Evolutionary conservation across 352 stramenopile genomes (phyloP), one percentile per base, ranked within the genome.

Genomic region (Pythium sukuiense): DNA sequence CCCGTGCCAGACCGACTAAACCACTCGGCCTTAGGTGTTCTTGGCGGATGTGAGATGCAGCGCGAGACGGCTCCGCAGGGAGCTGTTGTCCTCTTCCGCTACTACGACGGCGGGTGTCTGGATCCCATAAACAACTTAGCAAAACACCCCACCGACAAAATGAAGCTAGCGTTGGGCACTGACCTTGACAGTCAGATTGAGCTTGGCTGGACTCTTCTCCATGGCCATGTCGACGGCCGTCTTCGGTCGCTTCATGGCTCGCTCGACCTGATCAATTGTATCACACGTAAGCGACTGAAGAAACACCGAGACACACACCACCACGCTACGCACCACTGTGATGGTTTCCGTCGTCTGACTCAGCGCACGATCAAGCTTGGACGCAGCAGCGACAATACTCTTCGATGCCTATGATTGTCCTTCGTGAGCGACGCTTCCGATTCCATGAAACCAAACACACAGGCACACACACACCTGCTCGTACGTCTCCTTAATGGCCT

Each of bases 191-290:
- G 39, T 49, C 16, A 67, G 24, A 46, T 67, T 67, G 16, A 73
- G 49, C 63, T 90, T 89, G 2, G 83, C 56, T 3, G 83, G 83
- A 69, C 81, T 90, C 65, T 81, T 83, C 54, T 90, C 80, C 82
- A 93, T 90, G 2, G 85, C 85, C 55, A 79, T 59, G 62, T 93
- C 85, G 18, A 93, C 73, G 9, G 77, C 70, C 1, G 79, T 90
- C 74, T 91, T 90, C 16, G 85, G 82, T 7, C 82, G 79, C 63
- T 93, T 93, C 74, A 93, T 89, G 5, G 85, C 79, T 20, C 79
- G 72, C 64, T 90, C 79, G 20, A 91, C 76, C 85, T 90, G 61
- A 64, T 53, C 0, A 50, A 11, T 24, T 24, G 20, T 24, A 24
- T n/a, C 0, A 65, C 6, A 11, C 16, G 35, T 43, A 43, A 43